Evolutionary conservation across 2,329 filamentous ascomycete species (phyloP).

Genomic region (Diplodia sapinea): DNA sequence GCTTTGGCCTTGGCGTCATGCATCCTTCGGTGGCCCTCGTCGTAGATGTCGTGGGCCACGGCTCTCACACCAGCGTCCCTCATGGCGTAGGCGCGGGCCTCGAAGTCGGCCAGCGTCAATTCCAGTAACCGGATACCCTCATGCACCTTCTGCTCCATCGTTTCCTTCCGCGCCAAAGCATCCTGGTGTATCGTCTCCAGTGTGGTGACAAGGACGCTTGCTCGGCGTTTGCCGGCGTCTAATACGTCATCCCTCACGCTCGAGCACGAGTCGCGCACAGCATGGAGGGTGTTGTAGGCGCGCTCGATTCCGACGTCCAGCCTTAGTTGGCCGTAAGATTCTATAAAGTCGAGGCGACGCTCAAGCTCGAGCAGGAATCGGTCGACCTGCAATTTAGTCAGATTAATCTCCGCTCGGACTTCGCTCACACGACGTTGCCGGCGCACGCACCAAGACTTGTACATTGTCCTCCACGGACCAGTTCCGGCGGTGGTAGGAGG

Average conservation of each 20-base stretch:
- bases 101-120: conserved; percentile 82
- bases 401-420: conserved; percentile 36
- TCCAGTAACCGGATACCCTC: conserved; percentile 88
- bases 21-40: conserved; percentile 77
- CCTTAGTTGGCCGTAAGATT: conserved; percentile 82
- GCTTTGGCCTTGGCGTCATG: conserved; percentile 79
- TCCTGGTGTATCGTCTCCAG: conserved; percentile 87
- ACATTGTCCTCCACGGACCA: conserved; percentile 57
- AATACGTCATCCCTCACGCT: conserved; percentile 89
- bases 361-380: conserved; percentile 85
- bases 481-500: conserved; percentile 52
- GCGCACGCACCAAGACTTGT: conserved; percentile 48
- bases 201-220: conserved; percentile 90
- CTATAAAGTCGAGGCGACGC: conserved; percentile 82
- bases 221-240: conserved; percentile 80
- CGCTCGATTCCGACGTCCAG: conserved; percentile 83
- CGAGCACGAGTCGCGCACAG: conserved; percentile 85
- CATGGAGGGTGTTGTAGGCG: conserved; percentile 83
- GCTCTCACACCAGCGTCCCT: conserved; percentile 77
- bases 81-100: conserved; percentile 79
- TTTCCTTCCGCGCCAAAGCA: conserved; percentile 81
- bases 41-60: conserved; percentile 74
- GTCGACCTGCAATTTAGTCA: conserved; percentile 65
- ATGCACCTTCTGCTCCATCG: conserved; percentile 88
- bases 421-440: conserved; percentile 20